Percentiles rank a stretch among this genome's conserved stretches.
These are phyloP conservation scores for Thyridium curvatum DNA, from an alignment of 2,329 filamentous ascomycete species.

Conservation along the genomic window DNA sequence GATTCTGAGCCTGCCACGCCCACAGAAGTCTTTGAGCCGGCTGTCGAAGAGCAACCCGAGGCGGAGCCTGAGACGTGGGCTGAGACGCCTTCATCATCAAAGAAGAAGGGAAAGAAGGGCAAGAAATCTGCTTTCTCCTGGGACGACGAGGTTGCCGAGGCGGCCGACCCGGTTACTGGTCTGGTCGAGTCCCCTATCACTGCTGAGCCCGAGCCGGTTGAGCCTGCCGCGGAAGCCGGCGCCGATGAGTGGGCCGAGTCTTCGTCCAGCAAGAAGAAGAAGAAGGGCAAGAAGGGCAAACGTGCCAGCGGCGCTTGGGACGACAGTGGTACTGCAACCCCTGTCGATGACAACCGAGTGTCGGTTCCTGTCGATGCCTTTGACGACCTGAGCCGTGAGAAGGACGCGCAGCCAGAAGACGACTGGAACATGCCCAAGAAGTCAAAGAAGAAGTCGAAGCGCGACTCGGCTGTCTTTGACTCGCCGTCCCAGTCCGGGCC, in stretches of 20 bases:
- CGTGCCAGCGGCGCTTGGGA: conserved; percentile 9
- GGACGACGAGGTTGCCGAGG: background rate
- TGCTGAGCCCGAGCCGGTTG: conserved; percentile 7
- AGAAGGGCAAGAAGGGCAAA: conserved; percentile 19
- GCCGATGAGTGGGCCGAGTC: conserved; percentile 8
- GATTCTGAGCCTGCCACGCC: background rate
- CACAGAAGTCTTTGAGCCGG: background rate
- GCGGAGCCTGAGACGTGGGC: background rate
- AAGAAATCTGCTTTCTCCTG: background rate
- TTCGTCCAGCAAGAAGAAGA: conserved; percentile 20
- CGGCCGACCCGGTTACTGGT: background rate
- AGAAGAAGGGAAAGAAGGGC: conserved; percentile 4
- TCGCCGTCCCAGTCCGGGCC: conserved; percentile 22
- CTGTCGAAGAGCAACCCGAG: background rate
- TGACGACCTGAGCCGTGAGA: conserved; percentile 17
- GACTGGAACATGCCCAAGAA: conserved; percentile 21
- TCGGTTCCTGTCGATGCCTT: conserved; percentile 22
- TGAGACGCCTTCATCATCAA: background rate
- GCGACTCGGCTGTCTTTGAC: conserved; percentile 21
- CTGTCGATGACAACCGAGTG: conserved; percentile 18
- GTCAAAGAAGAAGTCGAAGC: conserved; percentile 24
- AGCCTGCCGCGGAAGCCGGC: conserved; percentile 4
- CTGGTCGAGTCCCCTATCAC: conserved; percentile 9
- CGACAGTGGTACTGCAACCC: conserved; percentile 5
- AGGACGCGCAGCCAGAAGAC: conserved; percentile 14